Evolutionary conservation across 1,139 yeast species (phyloP), one percentile per base, ranked within the genome.

Genomic region (Geotrichum australiense): DNA sequence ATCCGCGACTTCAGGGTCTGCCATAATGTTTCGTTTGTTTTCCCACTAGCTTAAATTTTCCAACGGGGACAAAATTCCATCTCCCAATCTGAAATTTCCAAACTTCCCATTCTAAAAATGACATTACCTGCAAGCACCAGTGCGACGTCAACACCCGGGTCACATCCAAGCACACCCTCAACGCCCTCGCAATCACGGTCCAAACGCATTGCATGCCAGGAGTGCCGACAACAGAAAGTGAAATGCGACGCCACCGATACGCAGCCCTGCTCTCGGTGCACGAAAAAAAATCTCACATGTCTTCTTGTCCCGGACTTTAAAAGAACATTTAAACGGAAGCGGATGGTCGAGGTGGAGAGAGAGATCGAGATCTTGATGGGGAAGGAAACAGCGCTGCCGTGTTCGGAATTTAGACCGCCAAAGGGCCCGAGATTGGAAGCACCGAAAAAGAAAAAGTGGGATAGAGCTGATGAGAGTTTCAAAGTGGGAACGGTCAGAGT

Each of bases 191-290:
- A n/a, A n/a, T n/a, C n/a, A n/a, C n/a, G n/a, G 11, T 26, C 35
- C 5, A 80, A 79, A 56, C 72, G 80, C 47, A 78, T 87, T 60
- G 97, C 97, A 0, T 91, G 98, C 66, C 86, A 85, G 2, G 96
- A 89, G 57, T 91, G 98, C 58, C 74, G 98, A 15, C 98, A 91
- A 61, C 98, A 91, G 58, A 91, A 91, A 63, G 69, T 91, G 18
- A 76, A 80, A 51, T 91, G 97, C 63, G 94, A 86, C 60, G 94
- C 96, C 7, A 95, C 96, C 0, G 68, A 69, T 10, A 6, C 18
- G 19, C 24, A 11, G 12, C 83, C 96, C 1, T 91, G 98, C 56
- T 68, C 89, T 0, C 66, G 96, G 49, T 91, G 97, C 58, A 56
- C 65, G 11, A 83, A 82, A 58, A 77, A 84, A 54, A 74, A 76